phyloP scores from a whole-genome alignment of 805 yeast genomes.

The Saccharomycopsis babjevae region DNA sequence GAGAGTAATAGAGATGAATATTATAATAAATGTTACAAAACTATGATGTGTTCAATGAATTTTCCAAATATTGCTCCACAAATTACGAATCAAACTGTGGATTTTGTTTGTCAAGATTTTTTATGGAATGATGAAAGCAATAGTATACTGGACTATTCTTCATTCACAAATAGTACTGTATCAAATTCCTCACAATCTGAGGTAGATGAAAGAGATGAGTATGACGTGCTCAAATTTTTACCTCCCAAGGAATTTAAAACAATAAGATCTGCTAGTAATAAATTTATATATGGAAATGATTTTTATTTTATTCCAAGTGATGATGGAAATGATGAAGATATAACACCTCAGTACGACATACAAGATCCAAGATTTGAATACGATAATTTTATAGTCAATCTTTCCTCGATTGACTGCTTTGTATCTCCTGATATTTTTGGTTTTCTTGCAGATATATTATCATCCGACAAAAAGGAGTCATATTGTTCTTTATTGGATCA shows the following conservation, averaged over 20 bases:
- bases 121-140: conserved; percentile 19
- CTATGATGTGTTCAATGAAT: conserved; percentile 49
- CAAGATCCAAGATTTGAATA: conserved; percentile 37
- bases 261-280: neutral
- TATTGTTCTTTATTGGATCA: conserved; percentile 44
- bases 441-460: conserved; percentile 22
- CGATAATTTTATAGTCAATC: conserved; percentile 43
- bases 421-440: conserved; percentile 38
- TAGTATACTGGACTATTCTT: conserved; percentile 5
- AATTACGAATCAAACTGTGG: conserved; percentile 38
- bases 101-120: conserved; percentile 29
- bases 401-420: conserved; percentile 40
- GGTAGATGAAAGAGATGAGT: neutral
- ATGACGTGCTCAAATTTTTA: conserved; percentile 12
- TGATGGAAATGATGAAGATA: neutral
- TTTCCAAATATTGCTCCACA: conserved; percentile 59
- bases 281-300: conserved; percentile 9
- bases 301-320: neutral
- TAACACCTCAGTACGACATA: conserved; percentile 9
- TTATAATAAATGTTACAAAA: conserved; percentile 41
- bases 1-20: conserved; percentile 35
- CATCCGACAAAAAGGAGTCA: conserved; percentile 18
- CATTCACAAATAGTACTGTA: conserved; percentile 13
- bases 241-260: conserved; percentile 5
- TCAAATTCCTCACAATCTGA: conserved; percentile 2